Evolutionary conservation across 805 yeast genomes (phyloP), one percentile per base, ranked within the genome.

Genomic region (Yarrowia divulgata): DNA sequence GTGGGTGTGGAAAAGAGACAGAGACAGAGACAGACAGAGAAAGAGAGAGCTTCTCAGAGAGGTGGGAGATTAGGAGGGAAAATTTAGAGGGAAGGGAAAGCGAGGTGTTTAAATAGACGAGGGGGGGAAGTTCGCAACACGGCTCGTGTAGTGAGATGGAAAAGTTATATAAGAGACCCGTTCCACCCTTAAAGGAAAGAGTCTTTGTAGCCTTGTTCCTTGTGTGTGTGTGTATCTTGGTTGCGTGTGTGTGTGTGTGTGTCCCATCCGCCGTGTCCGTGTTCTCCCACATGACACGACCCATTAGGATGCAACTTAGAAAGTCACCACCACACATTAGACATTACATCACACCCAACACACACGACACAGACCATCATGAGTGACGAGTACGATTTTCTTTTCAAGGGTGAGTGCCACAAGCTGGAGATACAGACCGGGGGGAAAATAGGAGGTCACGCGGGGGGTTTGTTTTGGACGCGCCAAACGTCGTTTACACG

Each of bases 371-470:
- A 57, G 66, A 32, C 54, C 66, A 60, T 43, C 66, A 60, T 82
- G 78, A 82, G 85, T 71, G 93, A 89, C 79, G 94, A 90, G 75
- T 90, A 95, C 85, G 98, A 94, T 79, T 93, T 90, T 80, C 85
- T 94, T 71, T 94, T 93, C 84, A 94, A 93, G 74, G 80, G 80
- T 77, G 69, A 63, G 78, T 73, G 16, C 29, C 29, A 9, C 9
- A 14, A 1, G n/a, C 8, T 3, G 42, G 34, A 19, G 18, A 18
- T 13, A 10, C 19, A 12, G 9, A 19, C 12, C n/a, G n/a, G 13
- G 23, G 5, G 23, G 14, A 12, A 9, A 40, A 13, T n/a, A 32
- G 10, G 32, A n/a, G 23, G 37, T 8, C 1, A 14, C 10, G 37
- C 2, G 37, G 37, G 37, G 10, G 37, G 37, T 7, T 34, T 34